These are phyloP conservation scores for Calendula officinalis DNA, from an alignment of 129 eudicot species.

Conservation along the genomic window DNA sequence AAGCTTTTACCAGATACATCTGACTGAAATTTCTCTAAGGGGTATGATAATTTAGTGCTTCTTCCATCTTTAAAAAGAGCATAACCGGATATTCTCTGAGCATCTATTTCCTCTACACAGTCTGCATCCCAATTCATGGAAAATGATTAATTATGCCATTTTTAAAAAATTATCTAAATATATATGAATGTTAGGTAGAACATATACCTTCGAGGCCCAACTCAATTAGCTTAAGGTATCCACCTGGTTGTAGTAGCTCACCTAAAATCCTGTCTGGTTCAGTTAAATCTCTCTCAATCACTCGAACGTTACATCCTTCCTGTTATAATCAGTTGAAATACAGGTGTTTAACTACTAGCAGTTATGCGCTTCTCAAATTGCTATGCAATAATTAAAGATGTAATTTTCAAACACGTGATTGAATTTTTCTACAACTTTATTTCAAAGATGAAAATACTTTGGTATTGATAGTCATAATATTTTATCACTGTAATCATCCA, in stretches of 20 bases:
- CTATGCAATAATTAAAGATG: not conserved
- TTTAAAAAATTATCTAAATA: not conserved
- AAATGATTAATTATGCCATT: slow-evolving; percentile 3
- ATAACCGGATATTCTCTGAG: slow-evolving; percentile 55
- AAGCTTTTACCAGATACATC: slow-evolving; percentile 69
- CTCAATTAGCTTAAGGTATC: slow-evolving; percentile 62
- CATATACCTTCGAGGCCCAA: slow-evolving; percentile 61
- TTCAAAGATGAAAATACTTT: not conserved
- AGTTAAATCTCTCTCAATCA: slow-evolving; percentile 62
- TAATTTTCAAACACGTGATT: not conserved
- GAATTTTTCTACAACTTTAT: not conserved
- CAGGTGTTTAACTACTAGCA: slow-evolving; percentile 1
- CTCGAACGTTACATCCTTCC: slow-evolving; percentile 60
- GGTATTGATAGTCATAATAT: not conserved
- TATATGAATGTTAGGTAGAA: slow-evolving; percentile 7
- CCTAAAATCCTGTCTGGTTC: slow-evolving; percentile 80
- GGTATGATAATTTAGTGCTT: slow-evolving; percentile 45
- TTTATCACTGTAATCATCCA: not conserved
- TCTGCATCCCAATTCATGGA: slow-evolving; percentile 40
- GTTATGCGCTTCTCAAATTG: not conserved
- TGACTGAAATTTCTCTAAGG: slow-evolving; percentile 50
- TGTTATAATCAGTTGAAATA: slow-evolving; percentile 27
- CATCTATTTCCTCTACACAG: slow-evolving; percentile 66
- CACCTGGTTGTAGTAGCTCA: slow-evolving; percentile 68
- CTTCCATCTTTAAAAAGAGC: slow-evolving; percentile 61